A percentile compares a stretch with the other conserved stretches of the same genome.
Conservation (phyloP, 2,329 filamentous ascomycete species). For the Amphichorda felina region DNA sequence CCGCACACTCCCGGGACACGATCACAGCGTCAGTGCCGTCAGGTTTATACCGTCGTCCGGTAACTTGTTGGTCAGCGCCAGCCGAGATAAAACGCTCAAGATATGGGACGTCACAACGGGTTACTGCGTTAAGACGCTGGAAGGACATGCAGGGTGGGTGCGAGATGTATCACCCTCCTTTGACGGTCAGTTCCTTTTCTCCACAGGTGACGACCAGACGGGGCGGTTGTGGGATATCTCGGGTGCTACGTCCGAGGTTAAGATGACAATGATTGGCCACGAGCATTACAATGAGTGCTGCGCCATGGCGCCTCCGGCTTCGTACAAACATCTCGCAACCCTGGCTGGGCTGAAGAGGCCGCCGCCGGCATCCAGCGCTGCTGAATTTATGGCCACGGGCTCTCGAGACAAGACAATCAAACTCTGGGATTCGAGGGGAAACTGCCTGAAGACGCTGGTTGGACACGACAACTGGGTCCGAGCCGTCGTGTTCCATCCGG, state of each 20-base stretch:
- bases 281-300: slow-evolving; percentile 83
- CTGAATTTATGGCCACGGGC: slow-evolving; percentile 84
- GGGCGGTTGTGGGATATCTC: slow-evolving; percentile 78
- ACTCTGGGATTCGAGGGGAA: slow-evolving; percentile 79
- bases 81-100: slow-evolving; percentile 70
- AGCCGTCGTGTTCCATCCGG: slow-evolving; percentile 77
- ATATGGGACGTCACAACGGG: slow-evolving; percentile 93
- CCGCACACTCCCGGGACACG: slow-evolving; percentile 78
- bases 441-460: slow-evolving; percentile 68
- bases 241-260: slow-evolving; percentile 51
- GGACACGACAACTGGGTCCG: slow-evolving; percentile 96
- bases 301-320: slow-evolving; percentile 66
- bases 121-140: slow-evolving; percentile 83
- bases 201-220: slow-evolving; percentile 72
- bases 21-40: slow-evolving; percentile 82
- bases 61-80: slow-evolving; percentile 78
- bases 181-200: slow-evolving; percentile 75
- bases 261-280: slow-evolving; percentile 72
- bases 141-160: slow-evolving; percentile 84
- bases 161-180: slow-evolving; percentile 72
- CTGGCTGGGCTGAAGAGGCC: slow-evolving; percentile 77
- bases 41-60: slow-evolving; percentile 83
- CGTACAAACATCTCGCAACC: slow-evolving; percentile 65
- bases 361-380: slow-evolving; percentile 59
- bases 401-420: slow-evolving; percentile 84